Evolutionary conservation across 2,329 filamentous ascomycete genomes (phyloP), one percentile per base, ranked within the genome.

Genomic region (Paecilomyces sp.): DNA sequence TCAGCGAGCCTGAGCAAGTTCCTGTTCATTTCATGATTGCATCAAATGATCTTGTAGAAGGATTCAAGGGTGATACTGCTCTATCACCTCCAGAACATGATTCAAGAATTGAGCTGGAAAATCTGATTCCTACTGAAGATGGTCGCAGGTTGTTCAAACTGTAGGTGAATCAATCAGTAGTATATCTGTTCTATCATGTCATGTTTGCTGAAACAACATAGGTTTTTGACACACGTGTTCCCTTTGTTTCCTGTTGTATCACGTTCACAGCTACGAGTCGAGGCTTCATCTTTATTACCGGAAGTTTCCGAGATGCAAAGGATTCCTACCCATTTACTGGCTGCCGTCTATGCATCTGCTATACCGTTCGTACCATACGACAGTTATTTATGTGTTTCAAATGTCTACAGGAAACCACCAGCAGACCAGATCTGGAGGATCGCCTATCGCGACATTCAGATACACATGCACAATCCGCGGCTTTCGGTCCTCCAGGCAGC

Each of bases 311-410:
- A 47, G 41, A 33, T 70, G 8, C 62, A 64, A 11, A 66, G 62
- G 4, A 65, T 68, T 0, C 69, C 71, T 2, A 64, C 68, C 15
- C 65, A 68, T 52, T 64, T 74, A 12, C 60, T 73, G 1, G 70
- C 71, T 1, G 72, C 71, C 1, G 64, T 74, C 8, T 74, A 72
- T 58, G 71, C 70, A 11, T 67, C 71, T 1, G 68, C 72, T 2
- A 62, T 73, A 7, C 68, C 71, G 1, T 74, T 74, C 55, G 66
- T 67, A 33, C 65, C 63, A 3, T 69, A 71, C 41, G 71, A 74
- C 33, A 65, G 71, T 25, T 68, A 66, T 8, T 58, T 73, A 3
- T 69, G 70, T 50, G 60, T 73, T 3, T 58, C 70, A 6, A 64
- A 65, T 34, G 68, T 67, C 1, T 73, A 72, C 56, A 63, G 68